A percentile compares a stretch with the other conserved stretches of the same genome.
These are phyloP conservation scores for Dacryopinax primogenitus DNA, from an alignment of 768 basidiomycete genomes.

Conservation along the genomic window DNA sequence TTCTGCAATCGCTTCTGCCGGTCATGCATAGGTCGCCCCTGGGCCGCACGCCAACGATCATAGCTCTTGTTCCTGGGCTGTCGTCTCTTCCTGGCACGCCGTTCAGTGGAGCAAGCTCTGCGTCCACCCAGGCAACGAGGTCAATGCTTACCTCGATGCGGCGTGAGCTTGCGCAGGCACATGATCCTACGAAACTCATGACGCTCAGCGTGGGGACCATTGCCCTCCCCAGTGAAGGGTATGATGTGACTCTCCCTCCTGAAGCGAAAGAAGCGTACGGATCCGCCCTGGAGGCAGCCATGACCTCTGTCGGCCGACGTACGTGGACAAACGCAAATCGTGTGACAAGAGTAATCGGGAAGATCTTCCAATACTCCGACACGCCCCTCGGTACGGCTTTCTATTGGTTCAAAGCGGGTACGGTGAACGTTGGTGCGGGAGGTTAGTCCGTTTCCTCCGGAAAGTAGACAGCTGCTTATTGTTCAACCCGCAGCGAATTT, in stretches of 20 bases:
- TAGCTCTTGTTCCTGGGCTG: neutral
- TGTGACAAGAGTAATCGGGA: neutral
- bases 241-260: neutral
- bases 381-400: neutral
- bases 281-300: neutral
- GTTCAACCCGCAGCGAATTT: neutral
- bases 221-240: neutral
- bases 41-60: conserved; percentile 1
- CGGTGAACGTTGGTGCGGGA: neutral
- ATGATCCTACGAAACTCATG: neutral
- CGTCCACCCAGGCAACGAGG: neutral
- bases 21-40: neutral
- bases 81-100: neutral
- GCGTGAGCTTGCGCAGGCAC: neutral
- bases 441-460: neutral
- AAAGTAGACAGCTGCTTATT: neutral
- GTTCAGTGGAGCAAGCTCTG: neutral
- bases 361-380: neutral
- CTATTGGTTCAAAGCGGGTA: neutral
- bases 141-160: neutral
- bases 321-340: neutral
- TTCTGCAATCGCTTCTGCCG: neutral
- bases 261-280: neutral
- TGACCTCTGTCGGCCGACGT: neutral
- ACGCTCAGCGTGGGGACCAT: neutral